Conservation (phyloP, 148 eudicot species). For the Drosera capensis region DNA sequence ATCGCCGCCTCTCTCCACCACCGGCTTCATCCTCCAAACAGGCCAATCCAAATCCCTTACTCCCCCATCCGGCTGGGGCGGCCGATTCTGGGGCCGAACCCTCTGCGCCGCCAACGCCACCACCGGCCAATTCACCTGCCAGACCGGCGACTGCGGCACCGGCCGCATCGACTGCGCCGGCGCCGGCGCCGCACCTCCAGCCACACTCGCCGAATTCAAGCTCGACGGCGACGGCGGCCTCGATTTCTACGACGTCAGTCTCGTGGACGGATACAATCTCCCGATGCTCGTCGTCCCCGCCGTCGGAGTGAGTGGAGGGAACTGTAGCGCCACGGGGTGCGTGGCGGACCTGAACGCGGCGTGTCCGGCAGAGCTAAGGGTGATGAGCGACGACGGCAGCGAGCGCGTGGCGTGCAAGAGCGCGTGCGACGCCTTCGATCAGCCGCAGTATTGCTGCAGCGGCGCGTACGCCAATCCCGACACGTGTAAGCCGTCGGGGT, state of each 20-base stretch:
- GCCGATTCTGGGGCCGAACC: conserved; percentile 67
- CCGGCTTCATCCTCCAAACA: conserved; percentile 46
- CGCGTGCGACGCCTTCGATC: conserved; percentile 43
- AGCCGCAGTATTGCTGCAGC: conserved; percentile 40
- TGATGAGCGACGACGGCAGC: conserved; percentile 6
- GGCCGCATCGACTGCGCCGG: conserved; percentile 44
- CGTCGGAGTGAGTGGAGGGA: conserved; percentile 39
- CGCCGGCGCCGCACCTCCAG: conserved; percentile 36
- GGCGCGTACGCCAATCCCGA: conserved; percentile 47
- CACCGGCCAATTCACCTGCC: conserved; percentile 34
- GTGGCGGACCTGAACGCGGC: conserved; percentile 24
- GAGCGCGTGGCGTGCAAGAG: conserved; percentile 36
- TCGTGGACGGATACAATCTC: conserved; percentile 77
- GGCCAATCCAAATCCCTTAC: conserved; percentile 13
- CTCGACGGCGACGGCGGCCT: conserved; percentile 32
- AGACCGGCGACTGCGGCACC: conserved; percentile 68
- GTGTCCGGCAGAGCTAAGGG: conserved; percentile 35
- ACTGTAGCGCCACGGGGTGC: conserved; percentile 53
- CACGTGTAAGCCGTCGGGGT: conserved; percentile 53
- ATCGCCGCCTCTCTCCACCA: conserved; percentile 39
- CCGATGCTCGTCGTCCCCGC: conserved; percentile 46
- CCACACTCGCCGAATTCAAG: conserved; percentile 55
- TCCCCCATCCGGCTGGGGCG: conserved; percentile 45
- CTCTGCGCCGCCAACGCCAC: conserved; percentile 27
- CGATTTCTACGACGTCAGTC: conserved; percentile 67